These are phyloP conservation scores for Lizonia empirigonia DNA, from an alignment of 2,329 filamentous ascomycete genomes.

Conservation along the genomic window DNA sequence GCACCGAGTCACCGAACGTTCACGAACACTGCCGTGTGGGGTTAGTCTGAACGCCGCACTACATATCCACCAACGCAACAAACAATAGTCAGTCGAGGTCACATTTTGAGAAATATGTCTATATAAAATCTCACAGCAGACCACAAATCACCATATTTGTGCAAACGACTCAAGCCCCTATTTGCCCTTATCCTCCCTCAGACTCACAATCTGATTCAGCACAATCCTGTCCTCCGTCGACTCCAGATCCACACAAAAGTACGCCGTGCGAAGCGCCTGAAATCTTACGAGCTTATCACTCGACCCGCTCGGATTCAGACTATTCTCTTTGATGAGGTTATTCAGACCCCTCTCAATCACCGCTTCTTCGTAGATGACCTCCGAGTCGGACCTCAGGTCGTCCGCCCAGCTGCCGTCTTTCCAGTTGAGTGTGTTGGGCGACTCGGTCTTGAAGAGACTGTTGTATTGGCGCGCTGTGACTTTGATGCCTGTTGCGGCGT, in stretches of 20 bases:
- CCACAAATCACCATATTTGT: too few species aligned
- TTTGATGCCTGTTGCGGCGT: conserved; percentile 66
- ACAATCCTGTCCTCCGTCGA: conserved; percentile 74
- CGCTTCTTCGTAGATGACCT: conserved; percentile 77
- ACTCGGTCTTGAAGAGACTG: conserved; percentile 82
- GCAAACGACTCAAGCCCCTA: conserved; percentile 5
- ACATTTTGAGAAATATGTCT: too few species aligned
- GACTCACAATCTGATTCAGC: conserved; percentile 86
- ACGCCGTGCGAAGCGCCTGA: conserved; percentile 87
- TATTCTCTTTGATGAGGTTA: conserved; percentile 70
- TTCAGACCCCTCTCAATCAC: conserved; percentile 83
- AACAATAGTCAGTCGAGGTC: too few species aligned
- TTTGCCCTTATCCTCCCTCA: conserved; percentile 74
- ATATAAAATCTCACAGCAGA: too few species aligned
- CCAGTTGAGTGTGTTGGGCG: conserved; percentile 72
- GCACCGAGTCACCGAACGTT: conserved; percentile 2
- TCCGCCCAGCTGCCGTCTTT: conserved; percentile 78
- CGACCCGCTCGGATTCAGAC: conserved; percentile 37
- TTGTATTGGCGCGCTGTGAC: conserved; percentile 76
- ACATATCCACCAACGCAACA: too few species aligned
- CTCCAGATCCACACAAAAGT: conserved; percentile 81
- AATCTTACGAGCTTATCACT: conserved; percentile 70
- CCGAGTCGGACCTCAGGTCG: conserved; percentile 83
- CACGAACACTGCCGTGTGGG: conserved; percentile 10
- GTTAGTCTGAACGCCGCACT: conserved; percentile 6